A percentile compares a stretch with the other conserved stretches of the same genome.
Evolutionary conservation across 495 filamentous ascomycete species (phyloP).

Genomic region (Tuber microsphaerosporum): DNA sequence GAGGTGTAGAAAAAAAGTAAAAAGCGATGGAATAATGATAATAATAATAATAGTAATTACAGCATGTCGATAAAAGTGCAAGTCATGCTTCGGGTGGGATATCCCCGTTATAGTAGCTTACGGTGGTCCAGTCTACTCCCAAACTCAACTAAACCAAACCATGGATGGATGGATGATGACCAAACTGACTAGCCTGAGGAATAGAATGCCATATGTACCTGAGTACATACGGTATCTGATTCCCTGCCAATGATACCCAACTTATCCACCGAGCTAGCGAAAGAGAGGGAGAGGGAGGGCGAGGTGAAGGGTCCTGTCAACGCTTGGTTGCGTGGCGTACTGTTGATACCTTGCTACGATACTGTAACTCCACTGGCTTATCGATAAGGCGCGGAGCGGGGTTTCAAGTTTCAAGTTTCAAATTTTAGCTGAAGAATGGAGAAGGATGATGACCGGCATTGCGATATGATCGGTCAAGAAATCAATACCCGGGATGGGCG

Average conservation of each 20-base stretch:
- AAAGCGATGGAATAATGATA: not conserved
- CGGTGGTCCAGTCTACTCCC: not conserved
- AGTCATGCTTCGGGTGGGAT: not conserved
- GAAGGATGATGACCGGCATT: not conserved
- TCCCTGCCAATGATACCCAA: not conserved
- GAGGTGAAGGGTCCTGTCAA: not conserved
- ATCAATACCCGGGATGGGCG: not conserved
- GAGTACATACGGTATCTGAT: not conserved
- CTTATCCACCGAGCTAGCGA: not conserved
- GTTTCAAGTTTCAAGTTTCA: not conserved
- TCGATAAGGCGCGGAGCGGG: not conserved
- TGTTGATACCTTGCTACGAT: not conserved
- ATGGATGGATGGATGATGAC: not conserved
- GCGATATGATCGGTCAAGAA: not conserved
- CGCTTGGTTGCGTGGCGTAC: not conserved
- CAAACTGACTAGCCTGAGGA: constrained; percentile 14
- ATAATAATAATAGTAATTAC: not conserved
- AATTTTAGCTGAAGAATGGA: not conserved
- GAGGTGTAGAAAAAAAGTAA: not conserved
- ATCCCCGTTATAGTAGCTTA: not conserved
- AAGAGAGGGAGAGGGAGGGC: not conserved
- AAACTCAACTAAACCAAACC: not conserved
- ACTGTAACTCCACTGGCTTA: not conserved
- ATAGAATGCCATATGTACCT: constrained; percentile 2
- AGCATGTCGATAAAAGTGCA: not conserved